Conservation (phyloP, 2,329 filamentous ascomycete species). For the Paecilomyces dactylethromorphus region DNA sequence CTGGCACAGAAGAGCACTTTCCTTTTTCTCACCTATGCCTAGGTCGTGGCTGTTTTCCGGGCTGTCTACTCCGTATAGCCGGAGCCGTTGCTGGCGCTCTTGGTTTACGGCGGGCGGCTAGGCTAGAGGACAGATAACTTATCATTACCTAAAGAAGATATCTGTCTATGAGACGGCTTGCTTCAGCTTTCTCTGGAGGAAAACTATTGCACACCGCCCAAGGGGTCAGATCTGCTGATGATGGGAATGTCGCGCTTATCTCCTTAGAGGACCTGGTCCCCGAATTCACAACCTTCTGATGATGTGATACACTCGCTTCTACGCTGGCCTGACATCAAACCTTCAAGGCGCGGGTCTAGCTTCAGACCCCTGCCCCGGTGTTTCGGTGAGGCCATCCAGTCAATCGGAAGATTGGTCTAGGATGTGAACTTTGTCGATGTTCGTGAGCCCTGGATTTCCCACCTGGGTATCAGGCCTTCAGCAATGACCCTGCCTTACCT, state of each 20-base stretch:
- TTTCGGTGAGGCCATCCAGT: background rate
- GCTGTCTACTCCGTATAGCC: background rate
- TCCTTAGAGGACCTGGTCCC: background rate
- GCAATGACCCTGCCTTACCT: background rate
- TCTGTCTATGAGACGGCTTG: background rate
- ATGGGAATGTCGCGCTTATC: background rate
- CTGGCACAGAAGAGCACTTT: background rate
- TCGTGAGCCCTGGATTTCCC: background rate
- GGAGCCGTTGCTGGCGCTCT: background rate
- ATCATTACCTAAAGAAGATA: background rate
- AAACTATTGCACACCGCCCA: background rate
- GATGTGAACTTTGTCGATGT: background rate
- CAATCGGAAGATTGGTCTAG: background rate
- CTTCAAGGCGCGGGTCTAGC: slow-evolving; percentile 2
- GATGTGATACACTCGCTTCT: slow-evolving; percentile 6
- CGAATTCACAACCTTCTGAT: background rate
- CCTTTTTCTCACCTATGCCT: background rate
- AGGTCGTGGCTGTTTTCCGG: background rate
- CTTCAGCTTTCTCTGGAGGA: background rate
- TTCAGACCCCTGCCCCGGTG: slow-evolving; percentile 3
- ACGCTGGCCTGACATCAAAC: slow-evolving; percentile 5
- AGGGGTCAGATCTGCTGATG: background rate
- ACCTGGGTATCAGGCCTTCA: background rate
- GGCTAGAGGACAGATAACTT: background rate
- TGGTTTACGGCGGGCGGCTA: background rate